phyloP scores from a whole-genome alignment of 73 alveolate genomes.

The Paramecium sonneborni region DNA sequence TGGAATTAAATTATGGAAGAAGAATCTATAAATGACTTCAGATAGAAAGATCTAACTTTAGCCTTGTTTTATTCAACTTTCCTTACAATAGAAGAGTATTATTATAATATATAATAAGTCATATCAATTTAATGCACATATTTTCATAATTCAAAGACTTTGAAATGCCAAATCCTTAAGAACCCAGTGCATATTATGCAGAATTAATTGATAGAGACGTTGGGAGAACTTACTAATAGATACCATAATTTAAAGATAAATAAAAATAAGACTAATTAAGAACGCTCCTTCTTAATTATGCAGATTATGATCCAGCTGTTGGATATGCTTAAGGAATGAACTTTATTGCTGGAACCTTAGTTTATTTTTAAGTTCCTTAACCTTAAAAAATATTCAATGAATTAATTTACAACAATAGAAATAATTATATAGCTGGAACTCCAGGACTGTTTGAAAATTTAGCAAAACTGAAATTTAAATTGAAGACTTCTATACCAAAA shows the following conservation, averaged over 20 bases:
- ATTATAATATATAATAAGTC: background rate
- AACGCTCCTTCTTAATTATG: constrained; percentile 78
- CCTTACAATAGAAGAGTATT: background rate
- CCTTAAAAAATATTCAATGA: background rate
- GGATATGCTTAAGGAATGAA: constrained; percentile 96
- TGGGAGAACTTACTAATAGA: constrained; percentile 2
- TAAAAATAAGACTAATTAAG: background rate
- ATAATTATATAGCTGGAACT: constrained; percentile 22
- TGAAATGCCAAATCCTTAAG: constrained; percentile 1
- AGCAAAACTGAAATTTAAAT: constrained; percentile 23
- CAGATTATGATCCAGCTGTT: constrained; percentile 88
- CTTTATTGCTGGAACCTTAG: constrained; percentile 89
- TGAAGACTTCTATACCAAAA: background rate
- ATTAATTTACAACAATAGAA: background rate
- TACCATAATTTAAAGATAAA: background rate
- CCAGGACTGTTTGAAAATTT: constrained; percentile 25
- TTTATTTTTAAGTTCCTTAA: constrained; percentile 29
- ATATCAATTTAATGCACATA: background rate
- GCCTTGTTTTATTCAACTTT: background rate
- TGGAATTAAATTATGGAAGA: background rate
- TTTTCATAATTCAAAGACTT: background rate
- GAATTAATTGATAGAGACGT: constrained; percentile 36
- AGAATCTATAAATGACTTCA: background rate
- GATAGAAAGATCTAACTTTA: background rate
- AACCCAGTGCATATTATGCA: constrained; percentile 1